Base-by-base conservation (phyloP, 2,329 filamentous ascomycete genomes). In the Colletotrichum nymphaeae region DNA sequence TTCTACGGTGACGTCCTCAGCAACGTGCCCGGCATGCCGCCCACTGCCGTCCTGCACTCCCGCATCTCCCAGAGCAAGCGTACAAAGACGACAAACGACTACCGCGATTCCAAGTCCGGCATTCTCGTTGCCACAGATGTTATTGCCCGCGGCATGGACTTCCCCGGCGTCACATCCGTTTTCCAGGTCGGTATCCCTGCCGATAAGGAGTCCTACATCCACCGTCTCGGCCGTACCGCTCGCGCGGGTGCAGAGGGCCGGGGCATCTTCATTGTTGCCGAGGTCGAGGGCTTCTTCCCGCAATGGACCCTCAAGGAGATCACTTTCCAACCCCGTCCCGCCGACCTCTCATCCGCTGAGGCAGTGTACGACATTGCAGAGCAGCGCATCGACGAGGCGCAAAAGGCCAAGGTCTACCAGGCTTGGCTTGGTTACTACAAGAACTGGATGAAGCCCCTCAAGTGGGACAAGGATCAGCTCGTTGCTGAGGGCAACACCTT, bases 91-190 rank as follows among this genome's bases (percentile, higher is more conserved):
- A 92, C 95, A 0, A 90, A 94, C 52, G 83, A 86, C n/a, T 90
- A 85, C 79, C 92, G 94, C 72, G 81, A 83, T 42, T 81, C 87
- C n/a, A 79, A 80, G 11, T 81, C 80, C 16, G 85, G 84, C 49
- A 86, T 93, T 63, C 84, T 94, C 55, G 88, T 93, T 66, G 92
- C 92, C 3, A 93, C 92, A 0, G 92, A 94, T 77, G 91, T 94
- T 49, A 90, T 93, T 28, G 92, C 92, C 12, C 90, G 92, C 75
- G 92, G 92, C 76, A 93, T 94, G 90, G 92, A 94, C 78, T 93
- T 93, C 79, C 92, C 92, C 0, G 86, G 88, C n/a, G 91, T 93
- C 49, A 92, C 90, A 19, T 89, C 91, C 74, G 90, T 93, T 67
- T 88, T 93, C 76, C 91, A 93, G 79, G 82, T 91, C 22, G 90